phyloP scores from a whole-genome alignment of 805 yeast genomes.

The Candida tammaniensis region DNA sequence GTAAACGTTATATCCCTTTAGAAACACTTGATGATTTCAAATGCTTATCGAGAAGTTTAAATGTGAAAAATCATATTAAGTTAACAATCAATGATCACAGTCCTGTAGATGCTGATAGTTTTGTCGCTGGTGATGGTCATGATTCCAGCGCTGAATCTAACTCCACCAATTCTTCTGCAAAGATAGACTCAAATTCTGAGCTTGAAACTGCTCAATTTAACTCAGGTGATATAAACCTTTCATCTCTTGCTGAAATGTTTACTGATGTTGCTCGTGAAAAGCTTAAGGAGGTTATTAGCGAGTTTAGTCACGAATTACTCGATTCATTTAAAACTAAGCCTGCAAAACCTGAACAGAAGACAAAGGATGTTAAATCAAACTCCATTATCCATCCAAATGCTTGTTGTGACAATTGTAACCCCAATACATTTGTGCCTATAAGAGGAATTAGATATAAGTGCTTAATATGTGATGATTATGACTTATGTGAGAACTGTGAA shows the following conservation, averaged over 20 bases:
- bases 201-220: neutral
- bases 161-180: too few species aligned
- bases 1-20: slow-evolving; percentile 38
- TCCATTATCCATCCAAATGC: slow-evolving; percentile 21
- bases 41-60: slow-evolving; percentile 43
- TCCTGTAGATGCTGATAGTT: neutral
- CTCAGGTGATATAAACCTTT: slow-evolving; percentile 16
- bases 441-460: slow-evolving; percentile 51
- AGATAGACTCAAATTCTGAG: neutral
- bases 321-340: slow-evolving; percentile 2
- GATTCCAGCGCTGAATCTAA: too few species aligned
- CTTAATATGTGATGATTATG: slow-evolving; percentile 50
- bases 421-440: slow-evolving; percentile 31
- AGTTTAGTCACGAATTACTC: slow-evolving; percentile 11
- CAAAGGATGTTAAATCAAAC: neutral
- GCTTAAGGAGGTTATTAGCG: slow-evolving; percentile 21
- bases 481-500: slow-evolving; percentile 45
- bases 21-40: slow-evolving; percentile 39
- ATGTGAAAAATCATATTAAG: slow-evolving; percentile 45
- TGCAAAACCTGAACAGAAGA: neutral
- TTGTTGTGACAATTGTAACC: slow-evolving; percentile 36
- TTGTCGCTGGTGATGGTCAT: neutral
- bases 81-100: slow-evolving; percentile 24
- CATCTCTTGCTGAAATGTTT: slow-evolving; percentile 23
- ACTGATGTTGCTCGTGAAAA: slow-evolving; percentile 29